Conservation (phyloP, 176 grass and related monocot genomes). For the Eragrostis curvula region DNA sequence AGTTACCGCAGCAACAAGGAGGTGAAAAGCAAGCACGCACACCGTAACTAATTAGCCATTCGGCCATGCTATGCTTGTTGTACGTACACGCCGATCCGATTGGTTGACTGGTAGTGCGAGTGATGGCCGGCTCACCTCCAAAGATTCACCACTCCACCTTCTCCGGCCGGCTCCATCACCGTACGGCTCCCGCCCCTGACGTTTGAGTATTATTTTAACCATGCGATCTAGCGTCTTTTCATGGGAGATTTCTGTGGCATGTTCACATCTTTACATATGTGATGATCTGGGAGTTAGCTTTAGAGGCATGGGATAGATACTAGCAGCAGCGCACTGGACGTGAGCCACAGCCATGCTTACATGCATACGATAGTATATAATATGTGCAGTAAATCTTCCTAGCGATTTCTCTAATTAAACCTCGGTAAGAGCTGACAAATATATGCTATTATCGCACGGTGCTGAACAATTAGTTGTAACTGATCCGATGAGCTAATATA, state of each 20-base stretch:
- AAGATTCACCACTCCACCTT: slow-evolving; percentile 37
- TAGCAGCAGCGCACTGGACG: background rate
- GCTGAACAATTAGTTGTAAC: background rate
- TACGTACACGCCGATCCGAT: background rate
- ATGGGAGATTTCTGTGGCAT: slow-evolving; percentile 22
- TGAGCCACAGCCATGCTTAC: background rate
- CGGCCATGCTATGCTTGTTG: background rate
- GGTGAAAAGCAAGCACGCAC: background rate
- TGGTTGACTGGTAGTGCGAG: background rate
- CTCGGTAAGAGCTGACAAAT: background rate
- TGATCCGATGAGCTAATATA: background rate
- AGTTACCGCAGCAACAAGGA: slow-evolving; percentile 14
- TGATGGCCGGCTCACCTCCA: background rate
- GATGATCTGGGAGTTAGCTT: slow-evolving; percentile 15
- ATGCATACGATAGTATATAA: background rate
- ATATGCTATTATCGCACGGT: background rate
- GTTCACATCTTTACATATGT: slow-evolving; percentile 3
- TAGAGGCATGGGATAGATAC: slow-evolving; percentile 7
- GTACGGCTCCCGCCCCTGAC: background rate
- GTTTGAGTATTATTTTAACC: background rate
- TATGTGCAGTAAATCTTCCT: background rate
- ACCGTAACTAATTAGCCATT: slow-evolving; percentile 36
- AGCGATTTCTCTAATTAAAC: background rate
- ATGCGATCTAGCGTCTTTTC: slow-evolving; percentile 28
- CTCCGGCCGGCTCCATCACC: background rate